Evolutionary conservation across 352 stramenopile species (phyloP).

Genomic region (Pythium apleroticum): DNA sequence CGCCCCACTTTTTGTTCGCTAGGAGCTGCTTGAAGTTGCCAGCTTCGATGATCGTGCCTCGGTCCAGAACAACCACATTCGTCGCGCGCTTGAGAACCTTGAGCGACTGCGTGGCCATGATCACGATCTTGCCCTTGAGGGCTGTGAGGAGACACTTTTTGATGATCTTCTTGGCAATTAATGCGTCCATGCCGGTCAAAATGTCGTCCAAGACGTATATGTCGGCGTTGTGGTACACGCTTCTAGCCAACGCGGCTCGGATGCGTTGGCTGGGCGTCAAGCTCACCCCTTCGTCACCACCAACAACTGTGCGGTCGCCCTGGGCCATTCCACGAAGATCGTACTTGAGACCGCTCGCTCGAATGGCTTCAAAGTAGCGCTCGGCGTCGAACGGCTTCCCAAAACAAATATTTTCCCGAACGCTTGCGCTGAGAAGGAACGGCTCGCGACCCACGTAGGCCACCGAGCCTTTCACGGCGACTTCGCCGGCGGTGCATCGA

Average conservation of each 20-base stretch:
- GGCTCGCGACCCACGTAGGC: conserved; percentile 93
- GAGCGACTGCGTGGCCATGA: conserved; percentile 74
- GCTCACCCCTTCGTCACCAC: conserved; percentile 93
- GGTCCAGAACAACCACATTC: conserved; percentile 57
- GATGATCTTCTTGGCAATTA: conserved; percentile 95
- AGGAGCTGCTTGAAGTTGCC: conserved; percentile 22
- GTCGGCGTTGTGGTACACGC: conserved; percentile 78
- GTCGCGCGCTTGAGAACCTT: conserved; percentile 57
- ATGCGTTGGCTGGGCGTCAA: conserved; percentile 94
- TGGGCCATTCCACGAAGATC: conserved; percentile 54
- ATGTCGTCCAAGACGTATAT: conserved; percentile 95
- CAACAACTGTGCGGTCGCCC: conserved; percentile 95
- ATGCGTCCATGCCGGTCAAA: conserved; percentile 92
- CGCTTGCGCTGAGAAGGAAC: conserved; percentile 96
- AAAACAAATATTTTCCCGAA: conserved; percentile 97
- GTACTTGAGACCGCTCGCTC: conserved; percentile 51
- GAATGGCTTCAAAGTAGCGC: conserved; percentile 55
- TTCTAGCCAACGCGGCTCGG: conserved; percentile 73
- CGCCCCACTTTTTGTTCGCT: conserved; percentile 23
- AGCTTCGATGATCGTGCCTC: conserved; percentile 28
- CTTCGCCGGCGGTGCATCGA: conserved; percentile 45
- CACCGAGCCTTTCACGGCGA: conserved; percentile 84
- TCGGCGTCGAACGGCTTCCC: conserved; percentile 60
- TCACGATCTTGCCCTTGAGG: conserved; percentile 80
- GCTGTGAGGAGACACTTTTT: conserved; percentile 51